Evolutionary conservation across 805 yeast genomes (phyloP).

Genomic region (Starmerella vaccinii): DNA sequence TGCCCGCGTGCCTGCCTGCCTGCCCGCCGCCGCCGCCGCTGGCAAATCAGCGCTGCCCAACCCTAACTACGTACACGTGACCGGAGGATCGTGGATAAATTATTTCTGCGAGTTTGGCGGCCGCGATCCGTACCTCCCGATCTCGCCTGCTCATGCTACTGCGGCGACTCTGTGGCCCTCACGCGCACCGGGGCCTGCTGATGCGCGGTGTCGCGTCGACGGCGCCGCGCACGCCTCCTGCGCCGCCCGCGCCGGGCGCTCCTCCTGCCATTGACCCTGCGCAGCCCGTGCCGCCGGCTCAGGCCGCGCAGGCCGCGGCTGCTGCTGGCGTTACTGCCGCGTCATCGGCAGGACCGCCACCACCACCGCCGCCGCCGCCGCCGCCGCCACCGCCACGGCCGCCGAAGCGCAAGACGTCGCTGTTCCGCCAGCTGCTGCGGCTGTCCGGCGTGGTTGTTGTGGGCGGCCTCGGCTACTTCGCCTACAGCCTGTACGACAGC

Average conservation of each 20-base stretch:
- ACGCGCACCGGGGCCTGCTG: not conserved
- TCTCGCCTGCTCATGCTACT: not conserved
- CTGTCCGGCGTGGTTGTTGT: slow-evolving; percentile 16
- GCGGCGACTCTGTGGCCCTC: not conserved
- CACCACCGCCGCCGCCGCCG: not conserved
- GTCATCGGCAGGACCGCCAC: too few species aligned
- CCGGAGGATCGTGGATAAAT: not conserved
- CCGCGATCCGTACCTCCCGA: not conserved
- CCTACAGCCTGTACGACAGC: slow-evolving; percentile 40
- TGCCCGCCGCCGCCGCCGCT: too few species aligned
- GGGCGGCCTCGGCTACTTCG: slow-evolving; percentile 46
- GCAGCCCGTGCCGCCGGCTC: not conserved
- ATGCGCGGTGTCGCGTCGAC: not conserved
- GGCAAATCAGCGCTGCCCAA: not conserved
- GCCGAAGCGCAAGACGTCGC: slow-evolving; percentile 8
- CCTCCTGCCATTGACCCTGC: not conserved
- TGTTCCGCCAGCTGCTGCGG: slow-evolving; percentile 14
- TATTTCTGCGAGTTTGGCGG: not conserved
- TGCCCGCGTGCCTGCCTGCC: too few species aligned
- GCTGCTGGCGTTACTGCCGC: too few species aligned
- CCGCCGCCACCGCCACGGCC: not conserved
- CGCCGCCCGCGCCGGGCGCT: not conserved
- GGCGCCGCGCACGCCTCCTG: not conserved
- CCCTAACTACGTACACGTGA: not conserved
- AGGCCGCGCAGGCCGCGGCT: too few species aligned